These are phyloP conservation scores for Cryomyces antarcticus DNA, from an alignment of 495 filamentous ascomycete species.

Conservation along the genomic window DNA sequence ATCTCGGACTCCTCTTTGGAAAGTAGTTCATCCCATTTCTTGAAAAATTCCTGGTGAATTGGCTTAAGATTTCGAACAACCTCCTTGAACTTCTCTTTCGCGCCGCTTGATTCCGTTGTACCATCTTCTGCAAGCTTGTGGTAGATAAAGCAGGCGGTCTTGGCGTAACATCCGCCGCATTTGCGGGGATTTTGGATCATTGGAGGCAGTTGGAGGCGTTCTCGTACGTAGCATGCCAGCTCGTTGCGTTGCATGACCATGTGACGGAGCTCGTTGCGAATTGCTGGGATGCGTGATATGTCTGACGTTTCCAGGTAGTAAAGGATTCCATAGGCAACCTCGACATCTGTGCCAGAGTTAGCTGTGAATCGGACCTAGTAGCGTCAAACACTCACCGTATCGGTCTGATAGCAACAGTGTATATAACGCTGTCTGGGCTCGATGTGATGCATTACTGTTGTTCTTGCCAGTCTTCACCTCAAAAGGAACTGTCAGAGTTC, in stretches of 20 bases:
- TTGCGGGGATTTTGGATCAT: slow-evolving; percentile 63
- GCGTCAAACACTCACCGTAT: slow-evolving; percentile 38
- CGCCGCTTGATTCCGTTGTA: slow-evolving; percentile 54
- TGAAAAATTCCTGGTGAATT: slow-evolving; percentile 60
- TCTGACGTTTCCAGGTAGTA: slow-evolving; percentile 88
- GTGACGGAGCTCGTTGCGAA: slow-evolving; percentile 70
- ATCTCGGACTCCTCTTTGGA: slow-evolving; percentile 85
- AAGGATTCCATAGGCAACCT: slow-evolving; percentile 69
- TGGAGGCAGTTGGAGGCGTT: slow-evolving; percentile 56
- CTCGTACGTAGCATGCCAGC: slow-evolving; percentile 63
- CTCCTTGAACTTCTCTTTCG: slow-evolving; percentile 55
- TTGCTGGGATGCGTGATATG: slow-evolving; percentile 61
- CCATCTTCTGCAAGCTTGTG: slow-evolving; percentile 82
- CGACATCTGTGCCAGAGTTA: slow-evolving; percentile 36
- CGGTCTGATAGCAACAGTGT: slow-evolving; percentile 83
- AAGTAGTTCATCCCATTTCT: slow-evolving; percentile 81
- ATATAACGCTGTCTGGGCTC: slow-evolving; percentile 87
- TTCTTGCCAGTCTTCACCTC: slow-evolving; percentile 88
- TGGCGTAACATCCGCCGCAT: slow-evolving; percentile 73
- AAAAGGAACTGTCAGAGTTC: slow-evolving; percentile 68
- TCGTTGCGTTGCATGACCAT: slow-evolving; percentile 96
- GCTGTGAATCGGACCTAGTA: not conserved
- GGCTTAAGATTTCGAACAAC: slow-evolving; percentile 53
- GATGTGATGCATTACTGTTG: slow-evolving; percentile 49
- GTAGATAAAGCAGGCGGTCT: slow-evolving; percentile 76